Evolutionary conservation across 805 yeast genomes (phyloP), one percentile per base, ranked within the genome.

Genomic region (Candida vaughaniae): DNA sequence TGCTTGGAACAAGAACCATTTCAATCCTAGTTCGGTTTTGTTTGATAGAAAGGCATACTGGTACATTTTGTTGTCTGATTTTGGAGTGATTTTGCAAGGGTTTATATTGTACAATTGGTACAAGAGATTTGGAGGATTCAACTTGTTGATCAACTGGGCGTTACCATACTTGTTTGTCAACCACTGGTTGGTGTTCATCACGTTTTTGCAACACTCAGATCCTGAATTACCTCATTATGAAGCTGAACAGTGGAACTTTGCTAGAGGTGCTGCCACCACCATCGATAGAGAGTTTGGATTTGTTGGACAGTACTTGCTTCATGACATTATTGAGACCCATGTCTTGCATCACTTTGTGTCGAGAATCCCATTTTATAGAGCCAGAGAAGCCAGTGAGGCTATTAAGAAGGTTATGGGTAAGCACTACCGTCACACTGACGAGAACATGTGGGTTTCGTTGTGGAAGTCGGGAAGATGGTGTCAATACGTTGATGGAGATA

Each of bases 101-200:
- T 53, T 71, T 30, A 71, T 75, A 29, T 66, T 81, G 38, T 80
- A 80, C 66, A 62, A 70, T 33, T 79, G 86, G 80, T 69, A 73
- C 59, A 62, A 75, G 50, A 62, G 62, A 45, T 80, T 73, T 54
- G 95, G 95, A 27, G 69, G 64, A 26, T 80, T 78, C 65, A 73
- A 76, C 56, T 65, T 81, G 43, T 58, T 78, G 38, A 71, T 85
- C 47, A 76, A 82, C 71, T 86, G 88, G 82, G 69, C 81, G 45
- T 45, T 86, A 25, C 95, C 95, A 22, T 86, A 81, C 64, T 48
- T 84, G 36, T 81, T 81, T 64, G 88, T 83, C 47, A 86, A 86
- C 77, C 95, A 87, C 67, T 86, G 95, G 95, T 71, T 86, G 47
- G 95, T 87, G 30, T 84, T 84, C 63, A 84, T 86, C 60, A 86